phyloP scores from a whole-genome alignment of 2,329 filamentous ascomycete genomes.

The Colletotrichum sp. region DNA sequence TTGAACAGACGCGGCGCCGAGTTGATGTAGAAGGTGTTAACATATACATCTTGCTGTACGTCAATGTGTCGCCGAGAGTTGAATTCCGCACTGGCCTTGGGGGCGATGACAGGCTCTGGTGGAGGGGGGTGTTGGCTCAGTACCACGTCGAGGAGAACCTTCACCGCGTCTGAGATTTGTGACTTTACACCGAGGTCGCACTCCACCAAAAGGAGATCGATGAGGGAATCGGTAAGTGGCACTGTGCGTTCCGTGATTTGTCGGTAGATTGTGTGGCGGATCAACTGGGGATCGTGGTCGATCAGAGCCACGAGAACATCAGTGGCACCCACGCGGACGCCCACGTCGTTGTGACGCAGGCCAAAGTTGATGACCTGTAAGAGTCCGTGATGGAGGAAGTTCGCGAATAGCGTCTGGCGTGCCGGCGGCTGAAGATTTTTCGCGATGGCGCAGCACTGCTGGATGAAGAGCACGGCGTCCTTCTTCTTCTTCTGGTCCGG shows the following conservation, averaged over 20 bases:
- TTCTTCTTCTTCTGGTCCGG: conserved; percentile 78
- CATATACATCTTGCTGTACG: conserved; percentile 83
- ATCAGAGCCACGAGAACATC: conserved; percentile 94
- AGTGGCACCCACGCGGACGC: conserved; percentile 88
- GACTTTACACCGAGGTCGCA: conserved; percentile 93
- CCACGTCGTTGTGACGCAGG: conserved; percentile 81
- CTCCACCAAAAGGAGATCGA: conserved; percentile 89
- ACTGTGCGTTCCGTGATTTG: conserved; percentile 87
- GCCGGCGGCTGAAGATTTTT: conserved; percentile 90
- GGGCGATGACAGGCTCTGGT: background rate
- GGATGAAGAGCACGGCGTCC: conserved; percentile 93
- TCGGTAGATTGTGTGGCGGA: conserved; percentile 90
- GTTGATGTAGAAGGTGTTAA: conserved; percentile 87
- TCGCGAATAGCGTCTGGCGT: conserved; percentile 83
- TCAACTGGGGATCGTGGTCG: conserved; percentile 94
- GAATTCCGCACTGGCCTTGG: background rate
- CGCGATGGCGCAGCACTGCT: conserved; percentile 92
- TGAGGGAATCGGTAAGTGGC: conserved; percentile 88
- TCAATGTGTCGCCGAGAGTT: conserved; percentile 38
- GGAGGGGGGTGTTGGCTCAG: background rate
- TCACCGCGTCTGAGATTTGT: conserved; percentile 93
- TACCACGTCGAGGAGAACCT: conserved; percentile 83
- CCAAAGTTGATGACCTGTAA: conserved; percentile 92
- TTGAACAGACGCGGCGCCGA: conserved; percentile 86
- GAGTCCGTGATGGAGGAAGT: conserved; percentile 87